Conservation (phyloP, 371 early-diverging fungal genomes). For the Mortierella sp. region DNA sequence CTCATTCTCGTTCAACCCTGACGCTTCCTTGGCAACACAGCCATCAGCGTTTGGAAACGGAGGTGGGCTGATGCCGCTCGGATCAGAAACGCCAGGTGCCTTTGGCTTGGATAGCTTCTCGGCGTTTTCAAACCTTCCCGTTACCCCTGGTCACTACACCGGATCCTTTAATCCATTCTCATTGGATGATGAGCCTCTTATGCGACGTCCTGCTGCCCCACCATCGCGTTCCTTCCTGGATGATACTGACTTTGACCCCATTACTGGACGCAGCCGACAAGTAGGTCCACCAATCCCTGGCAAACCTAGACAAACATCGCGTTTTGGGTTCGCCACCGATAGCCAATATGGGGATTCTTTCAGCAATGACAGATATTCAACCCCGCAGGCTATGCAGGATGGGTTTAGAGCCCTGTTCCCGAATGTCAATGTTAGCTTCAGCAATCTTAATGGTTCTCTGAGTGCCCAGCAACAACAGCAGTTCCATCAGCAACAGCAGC, state of each 20-base stretch:
- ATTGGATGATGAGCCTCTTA: conserved; percentile 50
- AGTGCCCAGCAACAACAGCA: conserved; percentile 52
- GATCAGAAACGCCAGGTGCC: conserved; percentile 25
- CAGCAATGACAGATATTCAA: conserved; percentile 32
- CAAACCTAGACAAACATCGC: conserved; percentile 59
- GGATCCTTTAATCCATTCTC: conserved; percentile 61
- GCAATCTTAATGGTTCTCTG: conserved; percentile 58
- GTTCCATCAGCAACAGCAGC: conserved; percentile 33
- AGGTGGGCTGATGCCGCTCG: conserved; percentile 13
- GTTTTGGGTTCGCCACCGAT: conserved; percentile 60
- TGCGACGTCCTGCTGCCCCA: conserved; percentile 34
- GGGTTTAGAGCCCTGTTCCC: conserved; percentile 76
- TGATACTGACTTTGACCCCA: conserved; percentile 32
- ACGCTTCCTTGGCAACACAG: conserved; percentile 38
- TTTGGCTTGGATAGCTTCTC: conserved; percentile 53
- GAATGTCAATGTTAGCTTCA: conserved; percentile 79
- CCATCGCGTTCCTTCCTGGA: conserved; percentile 37
- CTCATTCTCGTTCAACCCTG: conserved; percentile 52
- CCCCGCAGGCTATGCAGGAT: conserved; percentile 61
- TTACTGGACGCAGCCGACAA: conserved; percentile 34
- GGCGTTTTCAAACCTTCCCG: conserved; percentile 41
- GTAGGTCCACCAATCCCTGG: conserved; percentile 48
- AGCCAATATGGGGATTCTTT: conserved; percentile 37
- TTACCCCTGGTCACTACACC: conserved; percentile 53
- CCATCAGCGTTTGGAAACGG: conserved; percentile 33